Evolutionary conservation across 805 yeast species (phyloP).

Genomic region (Candida parachauliodes): DNA sequence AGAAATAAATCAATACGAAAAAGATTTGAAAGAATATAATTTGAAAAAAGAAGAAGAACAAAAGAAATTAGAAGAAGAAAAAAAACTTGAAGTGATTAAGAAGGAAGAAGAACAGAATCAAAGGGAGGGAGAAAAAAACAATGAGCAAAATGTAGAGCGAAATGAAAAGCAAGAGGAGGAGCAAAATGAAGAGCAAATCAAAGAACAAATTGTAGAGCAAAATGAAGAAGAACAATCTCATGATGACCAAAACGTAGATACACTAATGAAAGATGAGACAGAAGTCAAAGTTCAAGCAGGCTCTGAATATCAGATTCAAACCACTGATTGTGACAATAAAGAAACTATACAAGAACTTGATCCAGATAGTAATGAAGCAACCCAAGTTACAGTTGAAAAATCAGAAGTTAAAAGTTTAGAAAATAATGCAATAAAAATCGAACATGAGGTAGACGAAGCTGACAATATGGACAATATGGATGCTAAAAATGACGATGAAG

Average conservation of each 20-base stretch:
- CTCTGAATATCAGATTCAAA: background rate
- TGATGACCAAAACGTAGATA: no score
- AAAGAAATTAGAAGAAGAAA: conserved; percentile 14
- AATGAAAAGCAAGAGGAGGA: conserved; percentile 1
- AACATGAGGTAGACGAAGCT: background rate
- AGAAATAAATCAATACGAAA: conserved; percentile 47
- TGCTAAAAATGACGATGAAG: conserved; percentile 6
- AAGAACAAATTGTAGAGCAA: background rate
- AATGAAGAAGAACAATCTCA: background rate
- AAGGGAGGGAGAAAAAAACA: conserved; percentile 11
- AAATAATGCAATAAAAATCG: conserved; percentile 8
- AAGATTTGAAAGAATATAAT: conserved; percentile 27
- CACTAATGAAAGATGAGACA: conserved; percentile 10
- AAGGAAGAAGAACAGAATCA: conserved; percentile 12
- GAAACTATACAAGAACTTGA: background rate
- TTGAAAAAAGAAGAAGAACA: conserved; percentile 25
- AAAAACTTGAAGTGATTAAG: no score
- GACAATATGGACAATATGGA: no score
- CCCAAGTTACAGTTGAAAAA: conserved; percentile 11
- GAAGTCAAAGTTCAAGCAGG: conserved; percentile 1
- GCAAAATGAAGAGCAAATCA: background rate
- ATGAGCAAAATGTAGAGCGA: conserved; percentile 8
- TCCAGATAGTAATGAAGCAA: background rate
- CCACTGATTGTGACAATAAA: background rate
- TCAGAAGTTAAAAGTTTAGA: conserved; percentile 14